Evolutionary conservation across 75 land plant species (phyloP).

Genomic region (Gnetum montanum): DNA sequence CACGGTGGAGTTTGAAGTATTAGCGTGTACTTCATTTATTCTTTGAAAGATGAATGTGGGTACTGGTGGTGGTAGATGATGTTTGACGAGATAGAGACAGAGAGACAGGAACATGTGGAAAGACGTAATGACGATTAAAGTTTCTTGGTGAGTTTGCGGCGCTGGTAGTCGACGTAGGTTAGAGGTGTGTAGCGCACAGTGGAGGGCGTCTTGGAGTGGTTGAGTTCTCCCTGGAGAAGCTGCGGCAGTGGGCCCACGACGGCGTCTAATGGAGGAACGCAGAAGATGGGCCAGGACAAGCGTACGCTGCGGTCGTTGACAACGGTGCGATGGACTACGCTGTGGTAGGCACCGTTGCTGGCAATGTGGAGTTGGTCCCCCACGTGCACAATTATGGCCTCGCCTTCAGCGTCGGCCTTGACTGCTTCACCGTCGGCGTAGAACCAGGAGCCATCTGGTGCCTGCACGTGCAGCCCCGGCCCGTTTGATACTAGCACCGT

Average conservation of each 20-base stretch:
- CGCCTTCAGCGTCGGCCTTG: slow-evolving; percentile 9
- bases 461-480: slow-evolving; percentile 34
- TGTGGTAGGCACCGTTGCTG: slow-evolving; percentile 59
- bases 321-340: slow-evolving; percentile 49
- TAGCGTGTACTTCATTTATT: too few relatives aligned
- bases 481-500: slow-evolving; percentile 32
- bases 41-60: too few relatives aligned
- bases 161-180: too few relatives aligned
- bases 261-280: slow-evolving; percentile 21
- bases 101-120: too few relatives aligned
- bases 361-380: slow-evolving; percentile 53
- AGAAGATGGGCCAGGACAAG: slow-evolving; percentile 44
- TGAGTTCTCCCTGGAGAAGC: slow-evolving; percentile 8
- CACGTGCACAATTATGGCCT: slow-evolving; percentile 36
- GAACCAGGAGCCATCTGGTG: too few relatives aligned
- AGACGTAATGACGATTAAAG: too few relatives aligned
- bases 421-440: slow-evolving; percentile 42
- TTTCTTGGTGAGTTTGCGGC: too few relatives aligned
- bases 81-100: too few relatives aligned
- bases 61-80: too few relatives aligned
- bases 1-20: too few relatives aligned
- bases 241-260: slow-evolving; percentile 25
- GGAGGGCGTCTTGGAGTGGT: too few relatives aligned
- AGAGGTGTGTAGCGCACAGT: too few relatives aligned
- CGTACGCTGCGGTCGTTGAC: slow-evolving; percentile 30